phyloP scores from a whole-genome alignment of 1,139 yeast genomes.

The Debaryomyces psychrophilus region DNA sequence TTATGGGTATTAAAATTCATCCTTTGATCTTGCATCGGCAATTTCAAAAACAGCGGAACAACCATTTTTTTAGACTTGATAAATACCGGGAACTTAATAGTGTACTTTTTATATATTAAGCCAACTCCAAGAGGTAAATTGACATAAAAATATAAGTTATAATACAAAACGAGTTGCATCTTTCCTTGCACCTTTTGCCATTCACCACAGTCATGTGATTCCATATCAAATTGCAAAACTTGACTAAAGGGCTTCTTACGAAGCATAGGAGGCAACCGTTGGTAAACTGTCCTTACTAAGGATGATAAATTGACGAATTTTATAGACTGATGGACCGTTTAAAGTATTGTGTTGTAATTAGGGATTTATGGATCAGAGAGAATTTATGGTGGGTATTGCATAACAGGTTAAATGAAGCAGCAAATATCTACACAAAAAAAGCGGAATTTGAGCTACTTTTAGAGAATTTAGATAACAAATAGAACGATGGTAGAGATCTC shows the following conservation, averaged over 20 bases:
- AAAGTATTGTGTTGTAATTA: neutral
- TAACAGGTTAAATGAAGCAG: neutral
- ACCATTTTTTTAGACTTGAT: constrained; percentile 2
- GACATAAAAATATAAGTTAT: neutral
- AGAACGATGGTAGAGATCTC: too few species aligned
- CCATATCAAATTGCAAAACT: neutral
- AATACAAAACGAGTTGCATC: neutral
- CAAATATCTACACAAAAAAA: neutral
- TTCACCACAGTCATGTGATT: neutral
- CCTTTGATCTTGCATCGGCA: constrained; percentile 13
- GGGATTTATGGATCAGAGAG: neutral
- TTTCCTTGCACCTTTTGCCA: neutral
- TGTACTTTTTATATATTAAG: neutral
- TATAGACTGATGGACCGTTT: too few species aligned
- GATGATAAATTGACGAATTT: too few species aligned
- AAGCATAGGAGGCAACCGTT: too few species aligned
- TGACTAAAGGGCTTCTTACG: neutral
- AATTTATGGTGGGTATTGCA: neutral
- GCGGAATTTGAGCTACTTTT: too few species aligned
- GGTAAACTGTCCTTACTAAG: too few species aligned
- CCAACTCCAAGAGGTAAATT: neutral
- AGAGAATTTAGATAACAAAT: too few species aligned
- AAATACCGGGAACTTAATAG: constrained; percentile 3
- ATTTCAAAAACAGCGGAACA: constrained; percentile 5
- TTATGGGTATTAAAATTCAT: constrained; percentile 19